phyloP scores from a whole-genome alignment of 371 early-diverging fungal genomes.

The Catenaria anguillulae region DNA sequence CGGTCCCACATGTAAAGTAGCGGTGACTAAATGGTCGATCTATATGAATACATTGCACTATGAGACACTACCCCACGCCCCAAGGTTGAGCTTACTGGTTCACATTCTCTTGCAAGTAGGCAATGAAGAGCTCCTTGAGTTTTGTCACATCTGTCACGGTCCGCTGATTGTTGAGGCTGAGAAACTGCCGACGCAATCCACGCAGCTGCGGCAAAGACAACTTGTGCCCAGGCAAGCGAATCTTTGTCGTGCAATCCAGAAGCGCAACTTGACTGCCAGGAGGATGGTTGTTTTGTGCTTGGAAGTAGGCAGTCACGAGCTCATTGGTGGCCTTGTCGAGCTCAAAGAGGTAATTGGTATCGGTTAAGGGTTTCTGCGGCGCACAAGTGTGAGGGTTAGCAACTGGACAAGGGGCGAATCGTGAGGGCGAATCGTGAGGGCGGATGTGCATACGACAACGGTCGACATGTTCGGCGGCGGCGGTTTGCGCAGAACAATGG shows the following conservation, averaged over 20 bases:
- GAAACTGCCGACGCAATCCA: slow-evolving; percentile 65
- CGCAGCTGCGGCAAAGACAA: slow-evolving; percentile 70
- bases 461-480: slow-evolving; percentile 73
- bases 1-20: too few species aligned
- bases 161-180: slow-evolving; percentile 69
- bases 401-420: too few species aligned
- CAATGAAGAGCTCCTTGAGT: slow-evolving; percentile 70
- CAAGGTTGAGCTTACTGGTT: too few species aligned
- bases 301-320: slow-evolving; percentile 58
- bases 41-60: too few species aligned
- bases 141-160: slow-evolving; percentile 45
- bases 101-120: slow-evolving; percentile 48
- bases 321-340: slow-evolving; percentile 67
- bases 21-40: too few species aligned
- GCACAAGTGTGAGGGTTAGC: too few species aligned
- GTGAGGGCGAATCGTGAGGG: too few species aligned
- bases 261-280: slow-evolving; percentile 46
- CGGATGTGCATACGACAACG: slow-evolving; percentile 35
- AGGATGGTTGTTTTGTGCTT: slow-evolving; percentile 54
- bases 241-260: slow-evolving; percentile 31
- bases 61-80: too few species aligned
- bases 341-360: slow-evolving; percentile 78
- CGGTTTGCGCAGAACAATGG: slow-evolving; percentile 55
- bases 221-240: slow-evolving; percentile 52
- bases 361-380: slow-evolving; percentile 61